These are phyloP conservation scores for Hericium rajendrae DNA, from an alignment of 768 basidiomycete genomes.

Conservation along the genomic window DNA sequence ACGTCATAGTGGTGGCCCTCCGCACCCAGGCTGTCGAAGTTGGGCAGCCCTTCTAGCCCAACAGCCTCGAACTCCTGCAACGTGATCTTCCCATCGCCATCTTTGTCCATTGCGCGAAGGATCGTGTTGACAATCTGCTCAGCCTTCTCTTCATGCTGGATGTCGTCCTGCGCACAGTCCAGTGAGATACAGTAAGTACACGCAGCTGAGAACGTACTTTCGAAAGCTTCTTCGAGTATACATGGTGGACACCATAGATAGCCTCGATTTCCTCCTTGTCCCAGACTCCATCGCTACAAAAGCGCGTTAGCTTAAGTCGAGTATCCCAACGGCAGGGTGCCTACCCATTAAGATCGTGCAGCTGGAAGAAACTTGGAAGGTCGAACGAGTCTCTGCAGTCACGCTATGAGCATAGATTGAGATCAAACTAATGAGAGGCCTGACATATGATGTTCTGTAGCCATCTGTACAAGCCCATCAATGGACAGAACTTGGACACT, in stretches of 20 bases:
- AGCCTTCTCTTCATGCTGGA: constrained; percentile 75
- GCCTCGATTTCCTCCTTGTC: constrained; percentile 86
- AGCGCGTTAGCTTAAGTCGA: constrained; percentile 2
- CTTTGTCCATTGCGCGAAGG: constrained; percentile 60
- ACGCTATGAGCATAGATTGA: constrained; percentile 1
- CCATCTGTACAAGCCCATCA: constrained; percentile 50
- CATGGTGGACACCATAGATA: constrained; percentile 92
- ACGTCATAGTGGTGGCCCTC: constrained; percentile 92
- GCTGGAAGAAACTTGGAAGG: constrained; percentile 81
- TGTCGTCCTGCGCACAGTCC: constrained; percentile 43
- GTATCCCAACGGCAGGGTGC: not conserved
- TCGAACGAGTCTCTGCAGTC: constrained; percentile 70
- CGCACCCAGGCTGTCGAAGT: constrained; percentile 74
- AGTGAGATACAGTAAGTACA: not conserved
- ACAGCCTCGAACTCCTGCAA: constrained; percentile 63
- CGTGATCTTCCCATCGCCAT: constrained; percentile 61
- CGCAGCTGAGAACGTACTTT: constrained; percentile 31
- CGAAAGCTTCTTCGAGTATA: constrained; percentile 76
- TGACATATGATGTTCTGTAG: constrained; percentile 81
- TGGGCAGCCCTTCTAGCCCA: constrained; percentile 70
- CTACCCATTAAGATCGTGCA: constrained; percentile 88
- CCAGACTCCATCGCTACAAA: constrained; percentile 65
- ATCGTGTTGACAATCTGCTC: constrained; percentile 66
- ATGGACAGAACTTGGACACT: not conserved
- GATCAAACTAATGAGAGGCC: not conserved